Percentiles rank a stretch among this genome's conserved stretches.
These are phyloP conservation scores for Teunomyces barrocoloradensis DNA, from an alignment of 805 yeast genomes.

Conservation along the genomic window DNA sequence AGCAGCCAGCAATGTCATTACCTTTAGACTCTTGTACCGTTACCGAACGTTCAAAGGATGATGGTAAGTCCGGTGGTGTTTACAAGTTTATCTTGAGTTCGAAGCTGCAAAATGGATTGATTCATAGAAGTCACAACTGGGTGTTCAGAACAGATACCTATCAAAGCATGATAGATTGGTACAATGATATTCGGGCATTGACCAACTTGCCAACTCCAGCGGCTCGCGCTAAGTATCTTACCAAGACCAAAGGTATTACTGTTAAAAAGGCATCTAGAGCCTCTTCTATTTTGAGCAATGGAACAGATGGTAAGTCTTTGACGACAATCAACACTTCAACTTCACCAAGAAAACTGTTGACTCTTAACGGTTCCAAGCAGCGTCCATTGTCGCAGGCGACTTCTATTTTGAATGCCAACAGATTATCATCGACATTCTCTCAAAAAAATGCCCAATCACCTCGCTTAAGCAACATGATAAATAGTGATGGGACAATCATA, in stretches of 20 bases:
- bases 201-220: constrained; percentile 62
- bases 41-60: constrained; percentile 77
- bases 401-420: constrained; percentile 18
- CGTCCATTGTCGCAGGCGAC: constrained; percentile 23
- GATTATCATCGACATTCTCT: constrained; percentile 40
- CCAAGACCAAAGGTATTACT: constrained; percentile 18
- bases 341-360: constrained; percentile 3
- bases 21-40: constrained; percentile 76
- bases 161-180: constrained; percentile 82
- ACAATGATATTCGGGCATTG: constrained; percentile 66
- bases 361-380: constrained; percentile 10
- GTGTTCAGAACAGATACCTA: constrained; percentile 90
- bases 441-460: constrained; percentile 35
- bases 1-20: constrained; percentile 79
- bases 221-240: constrained; percentile 48
- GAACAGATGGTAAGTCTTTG: constrained; percentile 14
- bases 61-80: constrained; percentile 50
- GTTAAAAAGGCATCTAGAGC: constrained; percentile 15
- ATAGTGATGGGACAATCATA: constrained; percentile 45
- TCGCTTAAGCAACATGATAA: constrained; percentile 38
- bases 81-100: constrained; percentile 80
- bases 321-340: constrained; percentile 12
- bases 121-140: constrained; percentile 86
- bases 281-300: constrained; percentile 16
- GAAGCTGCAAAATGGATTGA: constrained; percentile 65